Conservation (phyloP, 768 basidiomycete genomes). For the Cystofilobasidium capitatum region DNA sequence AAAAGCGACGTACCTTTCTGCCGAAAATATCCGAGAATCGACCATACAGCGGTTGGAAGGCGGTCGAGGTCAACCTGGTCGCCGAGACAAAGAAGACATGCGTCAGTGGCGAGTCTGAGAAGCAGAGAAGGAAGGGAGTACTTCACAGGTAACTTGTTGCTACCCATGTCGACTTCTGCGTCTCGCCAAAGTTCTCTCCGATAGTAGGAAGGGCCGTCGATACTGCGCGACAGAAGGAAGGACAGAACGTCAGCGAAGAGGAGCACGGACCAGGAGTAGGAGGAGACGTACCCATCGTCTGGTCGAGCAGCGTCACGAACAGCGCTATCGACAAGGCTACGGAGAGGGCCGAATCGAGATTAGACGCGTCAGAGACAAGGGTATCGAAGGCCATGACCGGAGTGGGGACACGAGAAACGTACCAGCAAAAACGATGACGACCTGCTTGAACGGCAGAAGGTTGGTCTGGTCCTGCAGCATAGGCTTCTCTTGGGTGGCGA, state of each 20-base stretch:
- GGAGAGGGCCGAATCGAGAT: neutral
- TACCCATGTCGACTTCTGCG: constrained; percentile 59
- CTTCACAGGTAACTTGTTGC: constrained; percentile 60
- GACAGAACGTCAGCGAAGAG: neutral
- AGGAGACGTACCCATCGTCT: constrained; percentile 48
- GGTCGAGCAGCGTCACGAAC: constrained; percentile 56
- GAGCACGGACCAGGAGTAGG: neutral
- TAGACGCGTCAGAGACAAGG: neutral
- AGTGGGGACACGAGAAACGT: neutral
- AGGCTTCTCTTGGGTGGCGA: constrained; percentile 28
- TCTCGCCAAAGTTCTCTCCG: constrained; percentile 55
- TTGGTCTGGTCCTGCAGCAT: constrained; percentile 65
- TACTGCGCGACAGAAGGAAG: constrained; percentile 35
- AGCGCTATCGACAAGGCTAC: constrained; percentile 53
- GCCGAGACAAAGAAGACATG: neutral
- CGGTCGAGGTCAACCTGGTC: constrained; percentile 43
- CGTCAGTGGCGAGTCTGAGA: neutral
- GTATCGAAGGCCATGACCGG: neutral
- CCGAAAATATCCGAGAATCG: constrained; percentile 42
- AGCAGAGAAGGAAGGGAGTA: neutral
- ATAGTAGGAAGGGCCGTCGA: constrained; percentile 67
- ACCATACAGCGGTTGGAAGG: constrained; percentile 49
- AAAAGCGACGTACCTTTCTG: constrained; percentile 46
- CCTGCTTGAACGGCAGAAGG: constrained; percentile 54
- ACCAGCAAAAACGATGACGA: constrained; percentile 9